Evolutionary conservation across 2,329 filamentous ascomycete species (phyloP), one percentile per base, ranked within the genome.

Genomic region (Aspergillus sp.): DNA sequence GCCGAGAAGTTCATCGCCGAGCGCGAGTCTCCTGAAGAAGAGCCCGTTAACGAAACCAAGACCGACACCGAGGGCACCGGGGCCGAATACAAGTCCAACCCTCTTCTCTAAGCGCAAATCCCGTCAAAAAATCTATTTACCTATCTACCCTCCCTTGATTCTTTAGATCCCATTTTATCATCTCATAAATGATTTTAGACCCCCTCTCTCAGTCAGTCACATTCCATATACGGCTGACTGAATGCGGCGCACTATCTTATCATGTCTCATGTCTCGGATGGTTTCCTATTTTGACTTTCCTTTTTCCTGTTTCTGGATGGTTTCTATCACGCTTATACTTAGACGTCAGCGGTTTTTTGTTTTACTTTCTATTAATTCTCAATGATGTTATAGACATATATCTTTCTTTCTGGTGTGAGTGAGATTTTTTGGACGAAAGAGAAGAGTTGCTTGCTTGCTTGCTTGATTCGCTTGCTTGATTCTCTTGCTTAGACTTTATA

Each of bases 1-100:
- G 94, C 94, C 10, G 95, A 99, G 80, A 96, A 96, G 78, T 97
- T 85, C 82, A 82, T 99, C 56, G 83, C 90, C 6, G 94, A 97
- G 71, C 78, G 84, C 52, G 91, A 94, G 60, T 74, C 76, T 5
- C 79, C 81, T 68, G 82, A 82, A 64, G 78, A 80, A 62, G 79
- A 76, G 20, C 66, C 67, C 51, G 64, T 64, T 32, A 14, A 14
- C 32, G 32, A 36, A 36, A n/a, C 16, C 36, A 42, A 16, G 36
- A 42, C 36, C 36, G 36, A 42, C 14, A n/a, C 32, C 3, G 11
- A 42, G 36, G 36, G 14, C 16, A n/a, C 36, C 14, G 14, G 12
- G 16, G 78, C 77, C 11, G 85, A 88, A 73, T 88, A 88, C 73
- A 80, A 81, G 69, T 82, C 83, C 53, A 89, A 89, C 77, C 87